Conservation (phyloP, 768 basidiomycete genomes). For the Pleurotus djamor region DNA sequence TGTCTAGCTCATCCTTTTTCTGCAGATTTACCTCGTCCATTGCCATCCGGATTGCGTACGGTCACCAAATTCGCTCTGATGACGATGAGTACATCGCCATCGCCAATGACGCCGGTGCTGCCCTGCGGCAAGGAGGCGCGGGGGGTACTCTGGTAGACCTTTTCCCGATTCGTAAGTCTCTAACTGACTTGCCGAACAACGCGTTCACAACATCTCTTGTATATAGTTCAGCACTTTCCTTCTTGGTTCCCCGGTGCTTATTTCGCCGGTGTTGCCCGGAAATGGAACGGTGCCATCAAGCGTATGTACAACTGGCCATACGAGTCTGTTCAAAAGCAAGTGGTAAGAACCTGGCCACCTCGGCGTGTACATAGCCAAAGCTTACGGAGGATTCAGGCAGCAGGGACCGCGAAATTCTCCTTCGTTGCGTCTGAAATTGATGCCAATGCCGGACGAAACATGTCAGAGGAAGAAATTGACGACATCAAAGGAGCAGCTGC, state of each 20-base stretch:
- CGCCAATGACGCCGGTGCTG: conserved; percentile 13
- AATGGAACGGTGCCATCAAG: neutral
- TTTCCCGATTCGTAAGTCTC: conserved; percentile 18
- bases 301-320: neutral
- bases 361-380: neutral
- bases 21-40: conserved; percentile 20
- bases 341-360: neutral
- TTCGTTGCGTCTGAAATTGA: neutral
- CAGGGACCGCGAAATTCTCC: neutral
- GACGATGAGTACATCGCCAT: conserved; percentile 20
- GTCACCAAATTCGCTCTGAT: conserved; percentile 17
- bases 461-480: neutral
- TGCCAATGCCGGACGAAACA: neutral
- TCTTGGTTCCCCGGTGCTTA: conserved; percentile 5
- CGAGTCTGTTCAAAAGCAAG: neutral
- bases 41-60: conserved; percentile 17
- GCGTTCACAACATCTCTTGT: neutral
- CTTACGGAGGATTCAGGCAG: neutral
- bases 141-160: conserved; percentile 18
- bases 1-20: neutral
- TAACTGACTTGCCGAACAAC: neutral
- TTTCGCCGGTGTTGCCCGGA: neutral
- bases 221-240: neutral
- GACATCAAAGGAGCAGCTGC: conserved; percentile 5
- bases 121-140: conserved; percentile 13